Percentiles rank a stretch among this genome's conserved stretches.
Conservation (phyloP, 2,329 filamentous ascomycete species). For the Aphanocladium album region DNA sequence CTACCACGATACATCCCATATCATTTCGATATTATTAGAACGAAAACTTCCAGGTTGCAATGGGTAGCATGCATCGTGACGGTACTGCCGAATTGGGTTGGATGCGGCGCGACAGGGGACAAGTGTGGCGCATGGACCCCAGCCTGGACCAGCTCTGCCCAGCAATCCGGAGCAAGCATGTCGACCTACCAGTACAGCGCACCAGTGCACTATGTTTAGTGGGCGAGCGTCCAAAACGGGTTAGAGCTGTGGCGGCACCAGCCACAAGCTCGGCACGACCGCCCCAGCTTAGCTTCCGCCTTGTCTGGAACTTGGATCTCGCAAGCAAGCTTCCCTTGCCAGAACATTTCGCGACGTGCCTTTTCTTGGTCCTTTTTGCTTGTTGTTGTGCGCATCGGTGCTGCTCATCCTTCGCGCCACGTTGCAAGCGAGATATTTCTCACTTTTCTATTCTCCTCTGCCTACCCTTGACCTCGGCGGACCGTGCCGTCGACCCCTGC, state of each 20-base stretch:
- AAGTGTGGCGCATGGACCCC: not conserved
- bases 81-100: too few relatives aligned
- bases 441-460: not conserved
- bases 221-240: not conserved
- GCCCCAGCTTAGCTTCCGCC: conserved; percentile 4
- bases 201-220: not conserved
- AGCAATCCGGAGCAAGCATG: not conserved
- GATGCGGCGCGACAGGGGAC: not conserved
- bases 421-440: too few relatives aligned
- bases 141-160: too few relatives aligned
- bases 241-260: not conserved
- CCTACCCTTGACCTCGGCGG: not conserved
- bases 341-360: not conserved
- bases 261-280: conserved; percentile 7
- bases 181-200: not conserved
- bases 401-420: not conserved
- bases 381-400: too few relatives aligned
- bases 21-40: too few relatives aligned
- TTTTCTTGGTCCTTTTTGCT: not conserved
- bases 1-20: too few relatives aligned
- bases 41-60: too few relatives aligned
- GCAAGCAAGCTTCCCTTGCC: not conserved
- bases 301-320: not conserved
- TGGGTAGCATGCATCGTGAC: too few relatives aligned
- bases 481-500: conserved; percentile 4